phyloP scores from a whole-genome alignment of 176 grass and related monocot genomes.

The Chrysopogon serrulatus region DNA sequence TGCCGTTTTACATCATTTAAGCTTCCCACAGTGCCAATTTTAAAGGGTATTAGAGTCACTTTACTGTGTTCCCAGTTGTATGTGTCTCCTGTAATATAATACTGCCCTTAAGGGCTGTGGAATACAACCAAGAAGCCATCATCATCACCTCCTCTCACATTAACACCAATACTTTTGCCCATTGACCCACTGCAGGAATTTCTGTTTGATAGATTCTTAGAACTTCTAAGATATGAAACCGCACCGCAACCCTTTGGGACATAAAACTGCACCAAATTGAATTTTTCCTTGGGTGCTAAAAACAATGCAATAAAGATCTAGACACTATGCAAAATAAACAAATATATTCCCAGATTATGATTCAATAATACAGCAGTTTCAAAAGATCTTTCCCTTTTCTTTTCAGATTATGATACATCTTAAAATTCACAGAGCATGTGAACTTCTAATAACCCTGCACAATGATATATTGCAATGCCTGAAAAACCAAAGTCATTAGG shows the following conservation, averaged over 20 bases:
- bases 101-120: background rate
- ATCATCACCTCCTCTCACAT: background rate
- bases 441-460: background rate
- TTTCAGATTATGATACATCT: conserved; percentile 2
- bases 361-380: background rate
- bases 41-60: background rate
- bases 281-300: background rate
- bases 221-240: background rate
- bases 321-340: background rate
- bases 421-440: conserved; percentile 22
- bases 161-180: conserved; percentile 4
- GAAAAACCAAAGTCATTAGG: background rate
- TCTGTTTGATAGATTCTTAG: background rate
- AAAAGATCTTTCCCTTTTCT: background rate
- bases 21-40: background rate
- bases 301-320: background rate
- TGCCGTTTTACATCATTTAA: background rate
- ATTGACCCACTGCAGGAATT: background rate
- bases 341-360: background rate
- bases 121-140: background rate
- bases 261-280: background rate
- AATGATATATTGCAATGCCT: background rate
- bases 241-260: background rate
- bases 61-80: background rate
- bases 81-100: background rate